Percentiles rank a stretch among this genome's conserved stretches.
Conservation (phyloP, 768 basidiomycete genomes). For the Rossbeevera mucosa region DNA sequence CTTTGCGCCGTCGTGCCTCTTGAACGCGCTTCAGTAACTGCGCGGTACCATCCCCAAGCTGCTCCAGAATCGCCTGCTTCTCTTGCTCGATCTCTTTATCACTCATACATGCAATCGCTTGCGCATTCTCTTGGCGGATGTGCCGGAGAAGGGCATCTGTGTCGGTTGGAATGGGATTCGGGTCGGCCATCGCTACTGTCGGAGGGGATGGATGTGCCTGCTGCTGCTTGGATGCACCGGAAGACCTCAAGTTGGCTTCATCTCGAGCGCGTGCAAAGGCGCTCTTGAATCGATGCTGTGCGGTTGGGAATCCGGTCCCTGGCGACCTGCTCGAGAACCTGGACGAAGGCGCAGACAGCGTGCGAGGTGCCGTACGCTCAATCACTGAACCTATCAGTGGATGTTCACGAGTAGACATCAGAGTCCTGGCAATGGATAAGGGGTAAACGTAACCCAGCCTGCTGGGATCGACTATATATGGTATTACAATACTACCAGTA, state of each 20-base stretch:
- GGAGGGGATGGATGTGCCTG: background rate
- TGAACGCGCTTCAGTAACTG: conserved; percentile 48
- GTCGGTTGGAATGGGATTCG: conserved; percentile 18
- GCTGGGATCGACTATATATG: background rate
- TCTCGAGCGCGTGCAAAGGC: conserved; percentile 53
- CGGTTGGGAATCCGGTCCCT: conserved; percentile 56
- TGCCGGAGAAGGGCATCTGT: conserved; percentile 48
- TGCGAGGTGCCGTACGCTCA: conserved; percentile 35
- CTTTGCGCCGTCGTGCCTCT: conserved; percentile 18
- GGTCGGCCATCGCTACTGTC: background rate
- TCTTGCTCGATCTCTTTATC: conserved; percentile 66
- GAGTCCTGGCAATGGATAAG: background rate
- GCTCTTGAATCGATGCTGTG: conserved; percentile 60
- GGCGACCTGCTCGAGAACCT: conserved; percentile 13
- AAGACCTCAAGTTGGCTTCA: conserved; percentile 16
- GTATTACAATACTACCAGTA: background rate
- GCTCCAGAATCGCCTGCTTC: conserved; percentile 59
- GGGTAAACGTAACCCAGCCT: background rate
- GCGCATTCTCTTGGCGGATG: conserved; percentile 64
- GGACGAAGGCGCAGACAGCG: conserved; percentile 21
- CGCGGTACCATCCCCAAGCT: conserved; percentile 63
- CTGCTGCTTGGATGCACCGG: conserved; percentile 25
- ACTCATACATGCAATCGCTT: conserved; percentile 61
- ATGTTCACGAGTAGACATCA: conserved; percentile 22
- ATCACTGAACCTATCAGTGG: conserved; percentile 42